Evolutionary conservation across 192 early-diverging fungal genomes (phyloP).

Genomic region (Spizellomyces sp.): DNA sequence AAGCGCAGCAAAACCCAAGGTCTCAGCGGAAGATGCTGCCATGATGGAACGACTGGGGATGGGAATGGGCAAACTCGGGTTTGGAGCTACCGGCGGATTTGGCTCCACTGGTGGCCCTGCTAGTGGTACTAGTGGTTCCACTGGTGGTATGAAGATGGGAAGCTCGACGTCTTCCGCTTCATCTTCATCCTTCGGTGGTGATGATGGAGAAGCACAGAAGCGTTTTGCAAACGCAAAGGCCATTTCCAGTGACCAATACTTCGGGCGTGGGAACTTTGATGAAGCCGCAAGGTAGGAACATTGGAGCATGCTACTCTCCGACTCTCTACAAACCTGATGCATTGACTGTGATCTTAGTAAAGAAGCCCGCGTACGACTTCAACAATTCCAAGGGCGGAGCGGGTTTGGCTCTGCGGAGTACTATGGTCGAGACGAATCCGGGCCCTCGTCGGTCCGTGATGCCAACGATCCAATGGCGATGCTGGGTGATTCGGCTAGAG

Average conservation of each 20-base stretch:
- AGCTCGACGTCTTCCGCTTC: neutral
- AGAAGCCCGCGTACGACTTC: slow-evolving; percentile 49
- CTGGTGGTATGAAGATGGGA: neutral
- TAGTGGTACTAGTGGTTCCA: too few species aligned
- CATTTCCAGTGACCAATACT: slow-evolving; percentile 92
- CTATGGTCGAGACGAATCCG: slow-evolving; percentile 48
- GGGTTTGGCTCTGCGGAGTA: slow-evolving; percentile 63
- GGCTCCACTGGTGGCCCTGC: slow-evolving; percentile 38
- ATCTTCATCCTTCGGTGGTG: slow-evolving; percentile 21
- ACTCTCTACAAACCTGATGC: neutral
- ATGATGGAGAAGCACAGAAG: slow-evolving; percentile 66
- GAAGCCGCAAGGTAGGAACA: slow-evolving; percentile 44
- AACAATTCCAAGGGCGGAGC: slow-evolving; percentile 52
- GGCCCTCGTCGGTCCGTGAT: neutral
- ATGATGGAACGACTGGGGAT: slow-evolving; percentile 66
- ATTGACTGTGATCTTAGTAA: slow-evolving; percentile 28
- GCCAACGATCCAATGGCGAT: slow-evolving; percentile 35
- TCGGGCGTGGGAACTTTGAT: slow-evolving; percentile 76
- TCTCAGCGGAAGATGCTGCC: slow-evolving; percentile 28
- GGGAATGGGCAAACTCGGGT: slow-evolving; percentile 58
- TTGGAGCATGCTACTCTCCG: neutral
- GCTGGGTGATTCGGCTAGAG: slow-evolving; percentile 35
- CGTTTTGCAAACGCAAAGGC: slow-evolving; percentile 82
- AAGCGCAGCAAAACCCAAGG: slow-evolving; percentile 2
- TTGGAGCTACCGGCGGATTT: slow-evolving; percentile 47